Evolutionary conservation across 2,329 filamentous ascomycete species (phyloP), one percentile per base, ranked within the genome.

Genomic region (Curvularia hawaiiensis): DNA sequence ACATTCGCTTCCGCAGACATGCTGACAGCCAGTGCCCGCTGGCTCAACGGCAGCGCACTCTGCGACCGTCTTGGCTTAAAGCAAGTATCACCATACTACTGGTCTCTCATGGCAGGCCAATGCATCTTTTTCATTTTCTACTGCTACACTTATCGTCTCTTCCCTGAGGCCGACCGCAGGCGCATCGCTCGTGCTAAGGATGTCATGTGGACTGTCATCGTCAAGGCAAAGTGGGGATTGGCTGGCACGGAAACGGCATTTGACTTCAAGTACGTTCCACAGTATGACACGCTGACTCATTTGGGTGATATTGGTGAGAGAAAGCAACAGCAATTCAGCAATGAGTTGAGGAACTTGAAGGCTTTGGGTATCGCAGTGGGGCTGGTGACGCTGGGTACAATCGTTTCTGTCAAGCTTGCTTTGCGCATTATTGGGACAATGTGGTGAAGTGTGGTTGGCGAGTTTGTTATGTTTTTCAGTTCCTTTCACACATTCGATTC

Each of bases 231-330:
- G 52, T 84, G 80, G 54, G 89, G 87, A 0, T 79, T 93, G 8
- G 85, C 76, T 11, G 80, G 88, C 0, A 79, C 83, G 46, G 82
- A 87, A 66, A 85, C 84, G 1, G 79, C 78, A 9, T 92, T 92
- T 68, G 85, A 88, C 20, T 89, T 92, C 75, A 89, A 91, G 69
- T 90, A 89, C 68, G 79, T 89, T 10, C 88, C 89, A 0, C 77
- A 83, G 62, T 81, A 82, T 49, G 70, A 77, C 49, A 83, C 81
- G 9, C 74, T 80, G 12, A 84, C 82, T 4, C 77, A 80, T 46
- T 73, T 82, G 73, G 79, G 79, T 1, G 74, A 79, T 58, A 72
- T 74, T 47, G 70, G 75, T 41, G 76, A 78, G 61, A 74, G 76
- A 30, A 75, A 77, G 66, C 53, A 75, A 12, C 66, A 68, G 38